Evolutionary conservation across 805 yeast genomes (phyloP).

Genomic region (Cephaloascus albidus): DNA sequence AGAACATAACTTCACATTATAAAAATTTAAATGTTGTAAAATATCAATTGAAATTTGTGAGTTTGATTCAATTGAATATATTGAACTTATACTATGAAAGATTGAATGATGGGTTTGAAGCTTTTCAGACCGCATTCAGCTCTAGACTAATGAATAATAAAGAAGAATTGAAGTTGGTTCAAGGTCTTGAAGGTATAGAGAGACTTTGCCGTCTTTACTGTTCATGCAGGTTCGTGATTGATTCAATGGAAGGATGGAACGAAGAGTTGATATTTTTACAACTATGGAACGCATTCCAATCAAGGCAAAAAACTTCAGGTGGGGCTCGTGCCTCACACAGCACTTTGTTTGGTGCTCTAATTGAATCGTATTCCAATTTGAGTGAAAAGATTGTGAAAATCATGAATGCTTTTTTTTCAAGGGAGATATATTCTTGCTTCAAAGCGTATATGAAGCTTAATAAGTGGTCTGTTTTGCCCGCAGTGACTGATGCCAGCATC

Average conservation of each 20-base stretch:
- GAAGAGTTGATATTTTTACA: conserved; percentile 31
- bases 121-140: conserved; percentile 27
- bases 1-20: conserved; percentile 47
- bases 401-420: conserved; percentile 17
- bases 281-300: conserved; percentile 21
- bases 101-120: conserved; percentile 29
- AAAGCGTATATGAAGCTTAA: conserved; percentile 19
- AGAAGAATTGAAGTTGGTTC: conserved; percentile 8
- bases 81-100: conserved; percentile 41
- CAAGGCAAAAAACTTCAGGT: neutral
- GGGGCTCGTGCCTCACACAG: conserved; percentile 10
- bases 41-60: conserved; percentile 45
- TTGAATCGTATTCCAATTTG: conserved; percentile 23
- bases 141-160: conserved; percentile 1
- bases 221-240: conserved; percentile 21
- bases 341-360: conserved; percentile 35
- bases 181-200: conserved; percentile 24
- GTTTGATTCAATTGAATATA: conserved; percentile 48
- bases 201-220: conserved; percentile 30
- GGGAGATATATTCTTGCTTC: conserved; percentile 15
- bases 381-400: conserved; percentile 15
- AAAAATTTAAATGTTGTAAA: conserved; percentile 37
- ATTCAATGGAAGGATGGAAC: conserved; percentile 31
- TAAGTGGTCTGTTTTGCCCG: conserved; percentile 8
- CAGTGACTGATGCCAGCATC: neutral